phyloP scores from a whole-genome alignment of 2,329 filamentous ascomycete genomes.

The Ophiocordyceps polyrhachis-furcata region DNA sequence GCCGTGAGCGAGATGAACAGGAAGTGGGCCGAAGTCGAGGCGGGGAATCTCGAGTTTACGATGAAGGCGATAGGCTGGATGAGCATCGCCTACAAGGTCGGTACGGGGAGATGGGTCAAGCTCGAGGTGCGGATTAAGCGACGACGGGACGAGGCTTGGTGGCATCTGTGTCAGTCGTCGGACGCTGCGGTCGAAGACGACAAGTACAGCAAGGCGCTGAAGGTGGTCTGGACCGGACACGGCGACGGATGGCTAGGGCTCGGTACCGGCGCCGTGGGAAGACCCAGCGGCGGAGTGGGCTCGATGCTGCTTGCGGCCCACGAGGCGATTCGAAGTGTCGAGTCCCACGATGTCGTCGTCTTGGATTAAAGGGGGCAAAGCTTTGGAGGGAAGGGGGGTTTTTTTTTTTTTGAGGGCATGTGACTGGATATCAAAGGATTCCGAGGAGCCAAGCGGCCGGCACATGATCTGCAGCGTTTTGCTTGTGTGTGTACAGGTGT shows the following conservation, averaged over 20 bases:
- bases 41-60: constrained; percentile 28
- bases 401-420: no score
- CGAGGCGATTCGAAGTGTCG: constrained; percentile 21
- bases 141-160: constrained; percentile 29
- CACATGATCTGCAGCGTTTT: not conserved
- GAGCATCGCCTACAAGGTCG: constrained; percentile 32
- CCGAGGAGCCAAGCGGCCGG: not conserved
- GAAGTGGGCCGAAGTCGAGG: constrained; percentile 24
- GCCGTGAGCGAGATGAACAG: constrained; percentile 42
- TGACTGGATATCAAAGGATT: not conserved
- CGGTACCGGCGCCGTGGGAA: constrained; percentile 25
- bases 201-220: constrained; percentile 19
- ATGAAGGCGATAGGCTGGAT: constrained; percentile 38
- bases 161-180: constrained; percentile 25
- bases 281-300: constrained; percentile 19
- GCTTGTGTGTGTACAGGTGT: no score
- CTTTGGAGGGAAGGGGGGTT: not conserved
- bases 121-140: constrained; percentile 33
- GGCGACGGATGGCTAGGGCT: constrained; percentile 30
- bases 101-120: constrained; percentile 17
- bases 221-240: constrained; percentile 24
- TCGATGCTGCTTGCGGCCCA: constrained; percentile 30
- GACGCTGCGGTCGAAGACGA: constrained; percentile 9
- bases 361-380: constrained; percentile 2
- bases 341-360: constrained; percentile 2